Conservation (phyloP, 495 filamentous ascomycete species). For the Monascus purpureus region DNA sequence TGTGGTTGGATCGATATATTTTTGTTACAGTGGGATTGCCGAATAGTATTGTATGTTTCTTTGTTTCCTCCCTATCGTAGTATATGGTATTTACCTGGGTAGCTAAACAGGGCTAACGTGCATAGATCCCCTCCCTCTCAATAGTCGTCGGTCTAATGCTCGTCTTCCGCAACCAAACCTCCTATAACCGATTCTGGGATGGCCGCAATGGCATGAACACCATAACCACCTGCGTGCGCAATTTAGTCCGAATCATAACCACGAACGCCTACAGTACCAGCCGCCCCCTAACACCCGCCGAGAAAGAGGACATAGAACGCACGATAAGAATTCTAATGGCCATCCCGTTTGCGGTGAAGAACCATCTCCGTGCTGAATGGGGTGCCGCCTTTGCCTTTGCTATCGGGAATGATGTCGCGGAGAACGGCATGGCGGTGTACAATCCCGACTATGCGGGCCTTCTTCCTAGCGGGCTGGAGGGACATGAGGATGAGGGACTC, state of each 20-base stretch:
- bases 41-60: slow-evolving; percentile 40
- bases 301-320: slow-evolving; percentile 46
- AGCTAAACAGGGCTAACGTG: no score
- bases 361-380: slow-evolving; percentile 63
- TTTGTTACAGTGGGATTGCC: slow-evolving; percentile 46
- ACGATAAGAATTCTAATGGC: slow-evolving; percentile 49
- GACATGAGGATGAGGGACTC: slow-evolving; percentile 50
- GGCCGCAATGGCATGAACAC: slow-evolving; percentile 46
- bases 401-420: slow-evolving; percentile 27
- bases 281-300: slow-evolving; percentile 16
- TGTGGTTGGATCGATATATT: slow-evolving; percentile 45
- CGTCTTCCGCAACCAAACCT: slow-evolving; percentile 61
- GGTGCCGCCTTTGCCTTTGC: slow-evolving; percentile 34
- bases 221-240: slow-evolving; percentile 46
- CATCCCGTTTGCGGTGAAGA: slow-evolving; percentile 62
- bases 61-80: not conserved
- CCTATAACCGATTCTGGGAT: slow-evolving; percentile 62
- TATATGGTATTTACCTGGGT: not conserved
- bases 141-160: slow-evolving; percentile 75
- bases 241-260: slow-evolving; percentile 46
- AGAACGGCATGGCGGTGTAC: slow-evolving; percentile 30
- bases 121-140: slow-evolving; percentile 57
- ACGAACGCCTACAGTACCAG: slow-evolving; percentile 22
- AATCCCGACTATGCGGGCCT: slow-evolving; percentile 47
- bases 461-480: slow-evolving; percentile 42